phyloP scores from a whole-genome alignment of 2,329 filamentous ascomycete species.

The Aphanocladium album region DNA sequence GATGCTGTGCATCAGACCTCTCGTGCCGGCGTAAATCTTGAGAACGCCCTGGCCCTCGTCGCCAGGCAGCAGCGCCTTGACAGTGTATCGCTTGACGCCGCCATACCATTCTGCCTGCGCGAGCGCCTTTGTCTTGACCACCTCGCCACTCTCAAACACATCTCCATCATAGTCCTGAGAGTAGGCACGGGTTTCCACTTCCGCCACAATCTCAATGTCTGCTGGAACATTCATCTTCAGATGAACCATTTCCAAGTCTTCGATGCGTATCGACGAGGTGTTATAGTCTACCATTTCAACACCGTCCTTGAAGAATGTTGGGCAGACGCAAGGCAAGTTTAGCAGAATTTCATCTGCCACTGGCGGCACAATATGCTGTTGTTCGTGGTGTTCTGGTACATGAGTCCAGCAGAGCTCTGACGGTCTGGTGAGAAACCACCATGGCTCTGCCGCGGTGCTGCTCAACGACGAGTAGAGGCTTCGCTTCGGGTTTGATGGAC shows the following conservation, averaged over 20 bases:
- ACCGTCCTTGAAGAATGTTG: constrained; percentile 78
- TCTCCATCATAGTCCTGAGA: constrained; percentile 83
- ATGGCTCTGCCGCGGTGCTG: constrained; percentile 69
- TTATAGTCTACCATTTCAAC: constrained; percentile 85
- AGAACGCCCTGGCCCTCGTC: constrained; percentile 85
- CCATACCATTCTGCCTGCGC: constrained; percentile 88
- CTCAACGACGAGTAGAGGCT: constrained; percentile 69
- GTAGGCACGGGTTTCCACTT: constrained; percentile 81
- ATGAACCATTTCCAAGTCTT: constrained; percentile 90
- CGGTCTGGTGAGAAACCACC: constrained; percentile 91
- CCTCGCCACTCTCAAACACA: constrained; percentile 85
- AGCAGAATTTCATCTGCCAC: constrained; percentile 81
- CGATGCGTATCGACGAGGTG: constrained; percentile 77
- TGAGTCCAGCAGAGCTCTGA: constrained; percentile 94
- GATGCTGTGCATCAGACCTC: constrained; percentile 95
- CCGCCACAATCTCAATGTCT: constrained; percentile 87
- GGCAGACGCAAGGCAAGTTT: constrained; percentile 78
- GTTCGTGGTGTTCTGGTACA: constrained; percentile 77
- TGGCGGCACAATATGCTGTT: constrained; percentile 90
- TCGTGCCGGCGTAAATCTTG: constrained; percentile 89
- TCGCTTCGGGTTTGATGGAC: constrained; percentile 81
- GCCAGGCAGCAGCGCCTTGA: constrained; percentile 87
- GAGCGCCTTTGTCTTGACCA: constrained; percentile 77
- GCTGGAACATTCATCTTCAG: constrained; percentile 80
- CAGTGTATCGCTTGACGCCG: constrained; percentile 82